These are phyloP conservation scores for Polychaeton citri DNA, from an alignment of 2,329 filamentous ascomycete species.

Conservation along the genomic window DNA sequence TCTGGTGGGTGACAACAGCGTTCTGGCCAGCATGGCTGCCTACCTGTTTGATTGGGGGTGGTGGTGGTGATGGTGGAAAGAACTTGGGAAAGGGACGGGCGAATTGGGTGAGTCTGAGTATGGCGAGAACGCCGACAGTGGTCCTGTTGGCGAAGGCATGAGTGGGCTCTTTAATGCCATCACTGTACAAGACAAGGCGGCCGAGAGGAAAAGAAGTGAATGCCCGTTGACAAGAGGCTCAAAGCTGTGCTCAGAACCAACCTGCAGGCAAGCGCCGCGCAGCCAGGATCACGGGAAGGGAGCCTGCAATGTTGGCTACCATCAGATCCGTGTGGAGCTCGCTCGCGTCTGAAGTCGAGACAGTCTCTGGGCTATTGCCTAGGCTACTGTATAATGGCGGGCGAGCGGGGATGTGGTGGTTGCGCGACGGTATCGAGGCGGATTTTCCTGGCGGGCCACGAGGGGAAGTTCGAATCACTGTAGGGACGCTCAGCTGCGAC, in stretches of 20 bases:
- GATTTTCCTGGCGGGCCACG: too few species aligned
- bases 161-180: constrained; percentile 25
- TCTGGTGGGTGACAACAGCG: constrained; percentile 7
- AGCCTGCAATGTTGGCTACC: not conserved
- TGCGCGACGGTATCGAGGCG: too few species aligned
- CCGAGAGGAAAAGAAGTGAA: not conserved
- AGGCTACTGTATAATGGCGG: too few species aligned
- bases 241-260: not conserved
- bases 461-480: too few species aligned
- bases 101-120: constrained; percentile 39
- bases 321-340: not conserved
- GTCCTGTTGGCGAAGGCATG: constrained; percentile 29
- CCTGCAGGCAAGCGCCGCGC: not conserved
- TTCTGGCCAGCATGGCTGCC: constrained; percentile 8
- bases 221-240: not conserved
- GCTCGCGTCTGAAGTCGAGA: not conserved
- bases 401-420: too few species aligned
- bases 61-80: constrained; percentile 22
- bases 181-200: not conserved
- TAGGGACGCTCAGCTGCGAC: too few species aligned
- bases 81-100: constrained; percentile 29
- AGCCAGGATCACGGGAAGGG: not conserved
- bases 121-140: constrained; percentile 35
- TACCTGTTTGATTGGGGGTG: constrained; percentile 25
- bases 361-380: too few species aligned